Evolutionary conservation across 495 filamentous ascomycete genomes (phyloP), one percentile per base, ranked within the genome.

Genomic region (Hypomontagnella submonticulosa): DNA sequence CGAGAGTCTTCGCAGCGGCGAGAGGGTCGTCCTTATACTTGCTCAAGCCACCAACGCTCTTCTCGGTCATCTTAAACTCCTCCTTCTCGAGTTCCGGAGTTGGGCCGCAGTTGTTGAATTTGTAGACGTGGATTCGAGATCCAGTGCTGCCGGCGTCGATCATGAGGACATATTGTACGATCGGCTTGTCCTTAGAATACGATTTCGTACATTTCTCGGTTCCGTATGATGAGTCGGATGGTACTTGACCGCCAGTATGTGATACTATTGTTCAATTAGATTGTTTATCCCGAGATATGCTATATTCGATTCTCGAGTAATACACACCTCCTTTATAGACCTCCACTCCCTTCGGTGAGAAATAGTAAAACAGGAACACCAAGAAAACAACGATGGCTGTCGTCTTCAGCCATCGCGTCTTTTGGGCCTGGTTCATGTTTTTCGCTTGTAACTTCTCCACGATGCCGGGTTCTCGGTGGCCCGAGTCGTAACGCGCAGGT

Each of bases 71-170:
- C 80, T 96, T 87, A 75, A 99, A 99, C 16, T 89, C 82, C 73
- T 99, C 95, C 69, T 87, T 80, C 73, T 99, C 95, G 13, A 99
- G 84, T 79, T 98, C 95, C n/a, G 95, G 95, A 16, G 93, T 93
- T 34, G 89, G 75, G 50, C 93, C 96, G 80, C 95, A 99, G 81
- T 98, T 99, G 81, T 97, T 99, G 86, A 99, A 99, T 61, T 89
- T 89, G 81, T 97, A 99, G 54, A 98, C 93, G 78, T 99, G 95
- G 72, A 99, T 97, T 54, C 95, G 91, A 61, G 95, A 98, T 58
- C 95, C 95, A 38, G 94, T 97, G 79, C 93, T 97, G 55, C 95
- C 95, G 36, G 95, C 95, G 81, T 99, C 95, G 71, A 99, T 92
- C 95, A 99, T 98, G 66, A 97, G 85, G 57, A 92, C 95, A 82